Conservation (phyloP, 1,284 basidiomycete genomes). For the Pseudozyma sp. region DNA sequence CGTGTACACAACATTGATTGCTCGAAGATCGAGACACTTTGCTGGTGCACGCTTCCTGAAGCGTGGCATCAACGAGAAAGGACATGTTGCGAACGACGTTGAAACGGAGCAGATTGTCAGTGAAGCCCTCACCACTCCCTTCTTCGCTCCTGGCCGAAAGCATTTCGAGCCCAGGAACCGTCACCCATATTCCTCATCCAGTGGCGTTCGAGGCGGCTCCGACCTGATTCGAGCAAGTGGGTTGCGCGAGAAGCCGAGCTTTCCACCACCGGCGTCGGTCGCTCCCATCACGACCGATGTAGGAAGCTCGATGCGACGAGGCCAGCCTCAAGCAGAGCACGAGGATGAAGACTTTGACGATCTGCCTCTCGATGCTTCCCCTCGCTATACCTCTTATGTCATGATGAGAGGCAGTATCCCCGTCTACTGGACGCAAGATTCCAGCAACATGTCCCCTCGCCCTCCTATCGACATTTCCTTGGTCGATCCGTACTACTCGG, state of each 20-base stretch:
- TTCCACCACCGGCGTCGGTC: background rate
- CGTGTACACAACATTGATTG: slow-evolving; percentile 92
- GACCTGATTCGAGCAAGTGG: slow-evolving; percentile 29
- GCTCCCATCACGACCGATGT: background rate
- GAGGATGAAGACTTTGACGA: slow-evolving; percentile 32
- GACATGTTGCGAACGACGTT: slow-evolving; percentile 98
- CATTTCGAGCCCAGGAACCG: slow-evolving; percentile 22
- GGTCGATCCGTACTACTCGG: slow-evolving; percentile 93
- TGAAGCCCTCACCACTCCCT: slow-evolving; percentile 82
- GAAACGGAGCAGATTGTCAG: slow-evolving; percentile 99
- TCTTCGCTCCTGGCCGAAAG: slow-evolving; percentile 58
- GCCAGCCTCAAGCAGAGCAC: background rate
- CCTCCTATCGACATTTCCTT: slow-evolving; percentile 92
- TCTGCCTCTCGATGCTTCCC: slow-evolving; percentile 66
- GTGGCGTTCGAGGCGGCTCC: slow-evolving; percentile 8
- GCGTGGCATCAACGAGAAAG: slow-evolving; percentile 88
- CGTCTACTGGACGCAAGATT: slow-evolving; percentile 95
- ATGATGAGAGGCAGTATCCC: slow-evolving; percentile 97
- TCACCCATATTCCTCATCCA: slow-evolving; percentile 5
- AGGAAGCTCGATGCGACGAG: background rate
- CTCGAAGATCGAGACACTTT: slow-evolving; percentile 91
- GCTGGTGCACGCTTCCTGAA: slow-evolving; percentile 96
- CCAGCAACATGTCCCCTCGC: slow-evolving; percentile 86
- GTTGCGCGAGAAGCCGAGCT: slow-evolving; percentile 33
- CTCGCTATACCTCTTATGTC: slow-evolving; percentile 93